Base-by-base conservation (phyloP, 2,329 filamentous ascomycete genomes). In the Meredithiella fracta region DNA sequence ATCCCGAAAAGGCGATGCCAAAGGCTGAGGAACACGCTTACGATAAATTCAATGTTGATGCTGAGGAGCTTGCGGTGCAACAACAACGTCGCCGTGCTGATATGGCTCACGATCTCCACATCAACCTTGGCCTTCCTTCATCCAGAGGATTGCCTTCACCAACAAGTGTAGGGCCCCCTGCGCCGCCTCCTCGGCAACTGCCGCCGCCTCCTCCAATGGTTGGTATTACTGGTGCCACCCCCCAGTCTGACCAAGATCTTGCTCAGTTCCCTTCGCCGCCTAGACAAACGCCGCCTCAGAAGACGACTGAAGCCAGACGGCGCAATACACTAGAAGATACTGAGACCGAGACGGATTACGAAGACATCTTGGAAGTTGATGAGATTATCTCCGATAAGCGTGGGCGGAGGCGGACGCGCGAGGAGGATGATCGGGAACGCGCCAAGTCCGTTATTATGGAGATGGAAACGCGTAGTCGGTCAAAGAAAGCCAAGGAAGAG, bases 361-460 rank as follows among this genome's bases (percentile, higher is more conserved):
- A 92, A 58, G 85, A 90, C 60, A 76, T 85, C 37, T 68, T 87
- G 11, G 83, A 86, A 60, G 80, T 83, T 2, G 76, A 83, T 47
- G 82, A 85, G 60, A 72, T 82, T 52, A 71, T 76, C 0, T 69
- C 76, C 37, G 72, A 77, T 11, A 72, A 80, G 54, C 78, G 90
- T 60, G 91, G 89, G 7, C 79, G 89, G 58, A 77, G 87, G 62
- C 87, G 85, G 67, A 95, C 89, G 2, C 78, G 90, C 54, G 88
- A 91, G 66, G 87, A 95, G 60, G 90, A 96, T 63, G 88, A 96
- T 62, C 76, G 76, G 55, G 78, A 87, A 55, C 80, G 90, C 51
- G 86, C 91, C 64, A 73, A 80, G 14, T 67, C 82, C n/a, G 79
- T 77, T 1, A 66, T 77, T 50, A 76, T 80, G 63, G 82, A 89